phyloP scores from a whole-genome alignment of 257 asterid genomes.

The Solanum ossicruentum region DNA sequence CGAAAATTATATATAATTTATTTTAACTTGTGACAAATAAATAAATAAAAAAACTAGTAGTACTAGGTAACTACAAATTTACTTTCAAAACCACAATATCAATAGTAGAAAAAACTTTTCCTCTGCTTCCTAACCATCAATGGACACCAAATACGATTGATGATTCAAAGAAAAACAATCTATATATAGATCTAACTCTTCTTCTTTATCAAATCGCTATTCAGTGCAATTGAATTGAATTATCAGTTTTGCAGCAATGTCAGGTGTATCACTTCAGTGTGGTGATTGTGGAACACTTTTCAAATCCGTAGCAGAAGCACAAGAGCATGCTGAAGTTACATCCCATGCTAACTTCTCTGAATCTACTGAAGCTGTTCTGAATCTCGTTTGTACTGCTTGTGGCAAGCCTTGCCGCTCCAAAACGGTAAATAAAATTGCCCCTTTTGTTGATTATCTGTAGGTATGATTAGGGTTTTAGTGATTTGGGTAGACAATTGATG shows the following conservation, averaged over 20 bases:
- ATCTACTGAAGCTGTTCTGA: conserved; percentile 82
- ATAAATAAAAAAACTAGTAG: too few species aligned
- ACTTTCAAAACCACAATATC: not conserved
- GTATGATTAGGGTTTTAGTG: not conserved
- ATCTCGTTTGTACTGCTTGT: conserved; percentile 68
- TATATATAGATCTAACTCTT: not conserved
- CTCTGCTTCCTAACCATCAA: not conserved
- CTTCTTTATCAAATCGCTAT: not conserved
- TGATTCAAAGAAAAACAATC: not conserved
- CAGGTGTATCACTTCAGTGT: conserved; percentile 78
- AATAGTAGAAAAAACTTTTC: not conserved
- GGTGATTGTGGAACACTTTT: conserved; percentile 88
- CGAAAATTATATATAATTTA: too few species aligned
- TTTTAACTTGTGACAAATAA: too few species aligned
- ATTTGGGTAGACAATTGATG: not conserved
- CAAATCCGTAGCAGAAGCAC: conserved; percentile 93
- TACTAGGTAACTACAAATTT: too few species aligned
- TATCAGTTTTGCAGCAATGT: conserved; percentile 24
- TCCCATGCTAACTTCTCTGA: conserved; percentile 71
- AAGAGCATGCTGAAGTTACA: conserved; percentile 88
- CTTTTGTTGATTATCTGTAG: not conserved
- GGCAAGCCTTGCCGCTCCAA: conserved; percentile 92
- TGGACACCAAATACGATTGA: not conserved
- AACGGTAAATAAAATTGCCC: conserved; percentile 27
- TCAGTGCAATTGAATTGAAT: not conserved